Percentiles rank a stretch among this genome's conserved stretches.
phyloP scores from a whole-genome alignment of 257 asterid species.

The Rauvolfia tetraphylla region DNA sequence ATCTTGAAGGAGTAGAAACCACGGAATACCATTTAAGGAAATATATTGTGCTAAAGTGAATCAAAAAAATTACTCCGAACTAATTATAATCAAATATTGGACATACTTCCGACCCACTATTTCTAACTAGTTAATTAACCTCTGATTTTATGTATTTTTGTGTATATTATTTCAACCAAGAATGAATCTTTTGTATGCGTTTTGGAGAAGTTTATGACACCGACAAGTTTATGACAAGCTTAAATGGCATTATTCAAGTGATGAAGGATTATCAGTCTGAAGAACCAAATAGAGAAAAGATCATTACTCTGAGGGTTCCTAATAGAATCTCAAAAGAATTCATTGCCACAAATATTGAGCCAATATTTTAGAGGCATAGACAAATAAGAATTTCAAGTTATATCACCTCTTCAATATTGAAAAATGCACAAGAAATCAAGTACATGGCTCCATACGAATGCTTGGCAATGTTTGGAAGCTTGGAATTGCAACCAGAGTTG shows the following conservation, averaged over 20 bases:
- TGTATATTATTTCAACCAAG: neutral
- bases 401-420: slow-evolving; percentile 27
- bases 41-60: too few species aligned
- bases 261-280: slow-evolving; percentile 30
- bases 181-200: slow-evolving; percentile 38
- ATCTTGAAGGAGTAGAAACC: too few species aligned
- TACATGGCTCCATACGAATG: slow-evolving; percentile 28
- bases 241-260: slow-evolving; percentile 42
- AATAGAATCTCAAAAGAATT: slow-evolving; percentile 31
- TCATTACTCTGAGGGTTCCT: slow-evolving; percentile 34
- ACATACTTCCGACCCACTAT: too few species aligned
- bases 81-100: too few species aligned
- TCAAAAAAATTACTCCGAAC: too few species aligned
- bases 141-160: too few species aligned
- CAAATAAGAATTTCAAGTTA: slow-evolving; percentile 36
- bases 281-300: slow-evolving; percentile 23
- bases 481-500: slow-evolving; percentile 38
- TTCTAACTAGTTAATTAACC: too few species aligned
- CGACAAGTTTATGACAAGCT: slow-evolving; percentile 39
- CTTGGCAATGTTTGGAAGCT: slow-evolving; percentile 41
- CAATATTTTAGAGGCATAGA: slow-evolving; percentile 31
- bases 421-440: slow-evolving; percentile 2
- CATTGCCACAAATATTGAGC: slow-evolving; percentile 39
- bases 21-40: too few species aligned
- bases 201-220: slow-evolving; percentile 61